Evolutionary conservation across 2,329 filamentous ascomycete genomes (phyloP).

Genomic region (Hypoxylon sp.): DNA sequence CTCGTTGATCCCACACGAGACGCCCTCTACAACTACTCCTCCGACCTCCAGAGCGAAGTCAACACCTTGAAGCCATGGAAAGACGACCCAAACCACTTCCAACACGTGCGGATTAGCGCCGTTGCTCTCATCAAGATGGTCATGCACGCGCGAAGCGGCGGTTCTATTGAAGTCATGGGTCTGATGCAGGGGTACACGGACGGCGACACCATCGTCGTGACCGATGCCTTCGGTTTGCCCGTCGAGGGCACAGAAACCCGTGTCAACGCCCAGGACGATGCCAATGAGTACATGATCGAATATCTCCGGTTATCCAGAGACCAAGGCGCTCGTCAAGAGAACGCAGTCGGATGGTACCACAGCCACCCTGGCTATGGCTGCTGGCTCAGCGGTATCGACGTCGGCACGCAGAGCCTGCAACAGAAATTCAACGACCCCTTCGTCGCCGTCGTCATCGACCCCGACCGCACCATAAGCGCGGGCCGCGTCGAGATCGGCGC

Average conservation of each 20-base stretch:
- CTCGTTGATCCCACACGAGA: conserved; percentile 90
- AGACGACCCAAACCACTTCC: conserved; percentile 88
- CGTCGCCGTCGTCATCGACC: conserved; percentile 95
- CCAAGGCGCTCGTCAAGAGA: conserved; percentile 81
- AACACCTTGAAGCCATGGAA: conserved; percentile 80
- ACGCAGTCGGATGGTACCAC: conserved; percentile 98
- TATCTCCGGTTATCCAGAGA: conserved; percentile 84
- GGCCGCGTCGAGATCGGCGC: conserved; percentile 98
- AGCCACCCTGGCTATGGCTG: conserved; percentile 97
- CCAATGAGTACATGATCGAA: conserved; percentile 95
- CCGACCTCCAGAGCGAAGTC: conserved; percentile 76
- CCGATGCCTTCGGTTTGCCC: conserved; percentile 91
- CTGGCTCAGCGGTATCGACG: conserved; percentile 97
- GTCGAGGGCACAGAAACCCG: conserved; percentile 99
- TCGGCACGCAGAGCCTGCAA: conserved; percentile 87
- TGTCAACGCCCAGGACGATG: conserved; percentile 95
- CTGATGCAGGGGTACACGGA: conserved; percentile 97
- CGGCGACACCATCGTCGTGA: conserved; percentile 88
- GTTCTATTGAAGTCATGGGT: conserved; percentile 95
- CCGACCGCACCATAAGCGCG: conserved; percentile 92
- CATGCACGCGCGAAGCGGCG: conserved; percentile 97
- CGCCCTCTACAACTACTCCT: conserved; percentile 89
- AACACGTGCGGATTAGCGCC: conserved; percentile 91
- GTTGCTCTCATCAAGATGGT: conserved; percentile 98
- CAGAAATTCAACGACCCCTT: conserved; percentile 92